Base-by-base conservation (phyloP, 495 filamentous ascomycete species). In the Podospora bellae-mahoneyi region DNA sequence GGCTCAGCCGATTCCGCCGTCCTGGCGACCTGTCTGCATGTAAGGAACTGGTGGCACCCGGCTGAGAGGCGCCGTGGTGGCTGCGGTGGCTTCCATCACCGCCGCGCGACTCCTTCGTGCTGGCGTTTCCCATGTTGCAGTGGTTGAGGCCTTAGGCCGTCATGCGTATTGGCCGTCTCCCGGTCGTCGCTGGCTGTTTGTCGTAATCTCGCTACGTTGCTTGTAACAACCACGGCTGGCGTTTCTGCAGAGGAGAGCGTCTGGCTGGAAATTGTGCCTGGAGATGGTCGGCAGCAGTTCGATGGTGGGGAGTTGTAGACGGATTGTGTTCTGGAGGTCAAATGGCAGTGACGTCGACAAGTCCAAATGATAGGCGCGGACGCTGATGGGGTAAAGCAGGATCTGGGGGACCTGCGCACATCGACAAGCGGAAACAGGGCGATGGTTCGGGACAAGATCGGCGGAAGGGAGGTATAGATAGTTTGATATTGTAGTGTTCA, bases 51-150 rank as follows among this genome's bases (percentile, higher is more conserved):
- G 68, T 57, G 7, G 62, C 66, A n/a, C 69, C 71, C 20, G 68
- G 9, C 2, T 75, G 73, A 26, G 61, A 59, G 28, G 30, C 60
- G 56, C 61, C 30, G 6, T 72, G 72, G 18, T 75, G 73, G 59
- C 56, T 18, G 60, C 75, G 76, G 28, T 73, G 70, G 64, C 66
- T 26, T 28, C 54, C 68, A 69, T 77, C 75, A 30, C 72, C 71
- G 28, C 64, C 62, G 58, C 76, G 75, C 30, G 76, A 73, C 65
- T 78, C 76, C 53, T 73, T 77, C 57, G 76, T 77, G 65, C 68
- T 78, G 53, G 69, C 26, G 57, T 78, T 78, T 30, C 76, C 76
- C 76, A 78, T 78, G 64, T 56, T 67, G 48, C 66, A 56, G 64
- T 53, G 10, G 30, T 26, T 62, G 54, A 19, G 48, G 20, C 57